Evolutionary conservation across 2,329 filamentous ascomycete genomes (phyloP), one percentile per base, ranked within the genome.

Genomic region (Podosphaera xanthii): DNA sequence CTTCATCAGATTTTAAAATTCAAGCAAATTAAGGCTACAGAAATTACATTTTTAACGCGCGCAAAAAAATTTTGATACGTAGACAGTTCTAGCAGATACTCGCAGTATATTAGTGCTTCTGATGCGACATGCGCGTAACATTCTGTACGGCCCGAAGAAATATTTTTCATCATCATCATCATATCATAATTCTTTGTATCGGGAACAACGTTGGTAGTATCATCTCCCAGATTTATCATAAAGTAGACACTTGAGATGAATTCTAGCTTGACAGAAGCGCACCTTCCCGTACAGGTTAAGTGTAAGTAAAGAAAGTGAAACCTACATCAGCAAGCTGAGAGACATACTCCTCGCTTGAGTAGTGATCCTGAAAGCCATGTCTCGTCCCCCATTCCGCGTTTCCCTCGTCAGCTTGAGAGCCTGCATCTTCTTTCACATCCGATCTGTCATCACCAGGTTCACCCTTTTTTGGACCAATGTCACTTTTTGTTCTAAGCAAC

Each of bases 291-390:
- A 22, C 22, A 22, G 22, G 22, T 22, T 22, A 22, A 22, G 22
- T 22, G 22, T 22, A 36, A 62, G 12, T 58, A 60, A 60, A 63
- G 65, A 66, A 69, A 63, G 65, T 44, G 63, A 63, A 61, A 71
- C 75, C 69, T 70, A 81, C 78, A 65, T 81, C 81, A 64, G 80
- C 81, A 59, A 87, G 71, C 62, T 82, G 74, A 62, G 81, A 80
- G 62, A 84, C 77, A 69, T 85, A 85, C 70, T 86, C 83, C 62
- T 81, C 80, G 10, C 80, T 84, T 60, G 80, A 80, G 68, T 86
- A 81, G 69, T 86, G 82, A 63, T 82, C 80, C 64, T 86, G 83
- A 77, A 83, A 87, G 58, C 83, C 83, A 72, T 87, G 83, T 60
- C 84, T 76, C 74, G 69, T 67, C 50, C 69, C 68, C 68, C 68